Evolutionary conservation across 257 asterid species (phyloP).

Genomic region (Vinca minor): DNA sequence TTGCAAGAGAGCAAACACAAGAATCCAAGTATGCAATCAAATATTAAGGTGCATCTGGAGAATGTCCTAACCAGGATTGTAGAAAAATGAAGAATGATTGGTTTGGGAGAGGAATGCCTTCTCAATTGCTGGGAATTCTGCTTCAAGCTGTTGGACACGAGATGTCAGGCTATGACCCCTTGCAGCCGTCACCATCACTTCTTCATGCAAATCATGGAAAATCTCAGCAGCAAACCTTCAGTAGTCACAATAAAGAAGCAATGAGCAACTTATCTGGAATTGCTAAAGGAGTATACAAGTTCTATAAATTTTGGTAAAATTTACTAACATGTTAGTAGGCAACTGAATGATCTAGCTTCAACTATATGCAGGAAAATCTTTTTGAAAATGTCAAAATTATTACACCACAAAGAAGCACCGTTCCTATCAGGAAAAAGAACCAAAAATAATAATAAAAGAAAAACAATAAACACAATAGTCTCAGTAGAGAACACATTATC

Average conservation of each 20-base stretch:
- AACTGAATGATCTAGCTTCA: neutral
- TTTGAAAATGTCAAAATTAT: neutral
- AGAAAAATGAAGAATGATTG: conserved; percentile 64
- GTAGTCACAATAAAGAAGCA: conserved; percentile 31
- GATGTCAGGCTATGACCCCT: conserved; percentile 69
- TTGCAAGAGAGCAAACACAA: neutral
- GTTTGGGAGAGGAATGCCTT: conserved; percentile 86
- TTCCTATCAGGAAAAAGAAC: neutral
- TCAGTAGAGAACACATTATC: neutral
- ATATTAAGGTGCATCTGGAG: conserved; percentile 8
- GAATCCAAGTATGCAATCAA: neutral
- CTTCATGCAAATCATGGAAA: conserved; percentile 85
- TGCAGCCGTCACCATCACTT: conserved; percentile 84
- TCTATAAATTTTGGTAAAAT: neutral
- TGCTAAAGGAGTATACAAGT: neutral
- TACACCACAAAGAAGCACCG: neutral
- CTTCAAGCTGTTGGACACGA: conserved; percentile 91
- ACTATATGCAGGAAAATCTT: neutral
- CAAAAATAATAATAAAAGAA: too few relatives aligned
- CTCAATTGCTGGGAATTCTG: conserved; percentile 70
- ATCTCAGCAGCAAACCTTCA: conserved; percentile 95
- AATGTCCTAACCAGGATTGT: conserved; percentile 53
- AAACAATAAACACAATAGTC: too few relatives aligned
- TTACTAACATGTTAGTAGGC: neutral
- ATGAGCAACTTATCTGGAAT: neutral